Evolutionary conservation across 129 eudicot species (phyloP), one percentile per base, ranked within the genome.

Genomic region (Artemisia annua): DNA sequence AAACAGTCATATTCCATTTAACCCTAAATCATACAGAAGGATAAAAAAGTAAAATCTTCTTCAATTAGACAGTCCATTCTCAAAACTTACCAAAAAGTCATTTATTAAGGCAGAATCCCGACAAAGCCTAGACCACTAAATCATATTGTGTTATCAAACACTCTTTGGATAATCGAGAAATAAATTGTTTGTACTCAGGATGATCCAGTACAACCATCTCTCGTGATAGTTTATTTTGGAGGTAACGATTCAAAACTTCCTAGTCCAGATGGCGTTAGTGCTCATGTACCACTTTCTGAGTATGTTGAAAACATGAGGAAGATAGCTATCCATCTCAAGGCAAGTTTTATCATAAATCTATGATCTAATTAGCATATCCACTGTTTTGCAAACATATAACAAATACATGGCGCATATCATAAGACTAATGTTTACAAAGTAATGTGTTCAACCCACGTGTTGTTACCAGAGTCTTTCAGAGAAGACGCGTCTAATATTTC

Each of bases 241-340:
- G 97, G 97, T 19, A 91, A 91, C 17, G 97, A 87, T 71, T 83
- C 95, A 6, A 65, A 71, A 59, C 60, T 12, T 30, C 88, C 85
- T 64, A 83, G 79, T 74, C 83, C 86, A 26, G 67, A 75, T 43
- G 95, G 95, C 48, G 77, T 82, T 3, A 82, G 97, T 18, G 52
- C 87, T 72, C 97, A 91, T 78, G 91, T 91, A 44, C 97, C 97
- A 61, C 85, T 91, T 63, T 76, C 79, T 35, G 97, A 91, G 74
- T 91, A 87, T 74, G 70, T 84, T 15, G 89, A 85, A 30, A 91
- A 91, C 81, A 91, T 91, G 91, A 82, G 70, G 72, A 91, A 87
- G 67, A 91, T 91, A 73, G 86, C 82, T 63, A 73, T 70, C 18
- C 85, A 87, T 84, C 83, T 91, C 59, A 85, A 82, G 91, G 97